Percentiles rank a stretch among this genome's conserved stretches.
Evolutionary conservation across 495 filamentous ascomycete species (phyloP).

Genomic region (Penicillium bovifimosum): DNA sequence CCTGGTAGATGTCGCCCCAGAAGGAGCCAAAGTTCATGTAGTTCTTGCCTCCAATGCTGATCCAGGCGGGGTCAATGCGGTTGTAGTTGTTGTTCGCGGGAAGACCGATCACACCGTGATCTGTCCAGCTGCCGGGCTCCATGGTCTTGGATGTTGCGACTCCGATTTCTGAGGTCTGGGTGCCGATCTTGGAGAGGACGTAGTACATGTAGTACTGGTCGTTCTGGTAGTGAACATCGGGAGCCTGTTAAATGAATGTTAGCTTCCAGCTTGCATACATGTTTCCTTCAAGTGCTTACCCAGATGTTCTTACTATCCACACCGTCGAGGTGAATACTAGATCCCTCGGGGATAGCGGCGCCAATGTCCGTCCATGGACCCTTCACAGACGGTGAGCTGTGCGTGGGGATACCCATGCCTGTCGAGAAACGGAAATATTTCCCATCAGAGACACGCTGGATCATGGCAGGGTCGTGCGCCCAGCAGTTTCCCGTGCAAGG

Average conservation of each 20-base stretch:
- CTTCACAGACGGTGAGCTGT: conserved; percentile 49
- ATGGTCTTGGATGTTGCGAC: conserved; percentile 60
- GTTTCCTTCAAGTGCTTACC: conserved; percentile 34
- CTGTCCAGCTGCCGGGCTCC: conserved; percentile 56
- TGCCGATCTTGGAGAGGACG: conserved; percentile 58
- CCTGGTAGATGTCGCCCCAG: conserved; percentile 64
- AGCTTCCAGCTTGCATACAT: not conserved
- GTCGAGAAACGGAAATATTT: conserved; percentile 72
- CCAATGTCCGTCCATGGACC: conserved; percentile 64
- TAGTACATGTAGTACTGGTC: conserved; percentile 68
- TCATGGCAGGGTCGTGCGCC: conserved; percentile 60
- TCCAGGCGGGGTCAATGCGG: conserved; percentile 64
- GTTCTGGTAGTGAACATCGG: conserved; percentile 54
- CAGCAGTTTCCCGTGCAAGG: conserved; percentile 56
- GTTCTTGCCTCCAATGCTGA: conserved; percentile 41
- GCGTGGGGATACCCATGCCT: conserved; percentile 52
- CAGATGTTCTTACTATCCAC: conserved; percentile 49
- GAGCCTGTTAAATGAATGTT: conserved; percentile 44
- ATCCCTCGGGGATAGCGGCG: conserved; percentile 50
- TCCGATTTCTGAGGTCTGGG: conserved; percentile 58
- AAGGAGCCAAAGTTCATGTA: conserved; percentile 65
- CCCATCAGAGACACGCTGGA: conserved; percentile 57
- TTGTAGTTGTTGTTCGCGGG: conserved; percentile 52
- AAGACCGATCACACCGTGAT: conserved; percentile 47
- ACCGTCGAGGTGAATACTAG: conserved; percentile 50